Evolutionary conservation across 768 basidiomycete genomes (phyloP), one percentile per base, ranked within the genome.

Genomic region (Mycena maculata): DNA sequence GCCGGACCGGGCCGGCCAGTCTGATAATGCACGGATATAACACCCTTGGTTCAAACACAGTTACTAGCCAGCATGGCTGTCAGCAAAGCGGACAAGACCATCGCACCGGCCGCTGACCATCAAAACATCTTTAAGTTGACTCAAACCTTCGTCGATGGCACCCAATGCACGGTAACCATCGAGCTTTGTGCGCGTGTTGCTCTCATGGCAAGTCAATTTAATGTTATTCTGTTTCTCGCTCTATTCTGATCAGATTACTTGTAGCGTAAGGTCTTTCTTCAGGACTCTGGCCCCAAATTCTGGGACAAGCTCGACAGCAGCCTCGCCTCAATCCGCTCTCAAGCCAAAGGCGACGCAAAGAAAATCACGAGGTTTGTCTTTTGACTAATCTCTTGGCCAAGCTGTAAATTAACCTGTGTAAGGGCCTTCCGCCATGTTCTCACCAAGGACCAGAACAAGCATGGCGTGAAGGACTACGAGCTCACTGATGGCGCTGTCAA

Each of bases 181-280:
- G 31, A 39, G 20, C 59, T 74, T 22, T 69, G 67, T 23, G 59
- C 70, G 11, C 59, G 67, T 20, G 58, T 74, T 23, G 72, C 73
- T 1, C 65, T 74, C 27, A 41, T 74, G 64, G 72, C 73, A 50
- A 13, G 71, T 15, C n/a, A n/a, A n/a, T n/a, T n/a, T n/a, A n/a
- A n/a, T n/a, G n/a, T n/a, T n/a, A n/a, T n/a, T n/a, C n/a, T n/a
- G n/a, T n/a, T n/a, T n/a, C n/a, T n/a, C n/a, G n/a, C n/a, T n/a
- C n/a, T n/a, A n/a, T 27, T 39, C n/a, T 2, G n/a, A 16, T 7
- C 22, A 38, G 23, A 6, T 23, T 39, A 6, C 16, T 56, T 44
- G 16, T 36, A 60, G 58, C 36, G 58, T 25, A 22, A 33, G 15
- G 25, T 49, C 27, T 57, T 49, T 33, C 25, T 60, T 8, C 27